Evolutionary conservation across 1,284 basidiomycete species (phyloP).

Genomic region (Entoloma clypeatum): DNA sequence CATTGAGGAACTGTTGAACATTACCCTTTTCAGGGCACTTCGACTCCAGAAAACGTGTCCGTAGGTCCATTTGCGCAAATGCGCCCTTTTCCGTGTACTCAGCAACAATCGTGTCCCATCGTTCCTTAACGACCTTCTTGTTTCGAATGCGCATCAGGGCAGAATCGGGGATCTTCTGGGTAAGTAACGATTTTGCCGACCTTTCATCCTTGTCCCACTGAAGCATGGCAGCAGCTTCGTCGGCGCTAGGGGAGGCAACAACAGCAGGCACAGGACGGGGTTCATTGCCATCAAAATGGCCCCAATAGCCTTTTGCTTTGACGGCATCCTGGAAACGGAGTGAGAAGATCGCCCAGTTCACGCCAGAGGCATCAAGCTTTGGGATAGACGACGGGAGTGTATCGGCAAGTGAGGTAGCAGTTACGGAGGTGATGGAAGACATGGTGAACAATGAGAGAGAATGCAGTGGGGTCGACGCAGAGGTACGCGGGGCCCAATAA

Average conservation of each 20-base stretch:
- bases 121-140: slow-evolving; percentile 19
- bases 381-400: slow-evolving; percentile 26
- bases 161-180: slow-evolving; percentile 29
- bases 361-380: slow-evolving; percentile 26
- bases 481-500: slow-evolving; percentile 23
- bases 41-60: slow-evolving; percentile 26
- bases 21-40: slow-evolving; percentile 27
- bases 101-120: slow-evolving; percentile 25
- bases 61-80: slow-evolving; percentile 29
- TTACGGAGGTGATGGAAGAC: too few species aligned
- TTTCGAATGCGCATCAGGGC: slow-evolving; percentile 21
- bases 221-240: slow-evolving; percentile 4
- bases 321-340: slow-evolving; percentile 26
- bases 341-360: slow-evolving; percentile 33
- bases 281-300: slow-evolving; percentile 24
- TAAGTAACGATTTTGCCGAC: slow-evolving; percentile 26
- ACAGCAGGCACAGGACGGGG: slow-evolving; percentile 12
- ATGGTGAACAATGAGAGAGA: slow-evolving; percentile 10
- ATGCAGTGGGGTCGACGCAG: too few species aligned
- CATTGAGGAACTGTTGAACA: slow-evolving; percentile 29
- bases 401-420: slow-evolving; percentile 21
- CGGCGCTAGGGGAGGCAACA: slow-evolving; percentile 1
- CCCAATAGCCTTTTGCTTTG: slow-evolving; percentile 29
- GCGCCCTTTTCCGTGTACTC: slow-evolving; percentile 31
- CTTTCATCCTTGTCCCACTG: slow-evolving; percentile 26